Evolutionary conservation across 2,329 filamentous ascomycete genomes (phyloP).

Genomic region (Aspergillus sp.): DNA sequence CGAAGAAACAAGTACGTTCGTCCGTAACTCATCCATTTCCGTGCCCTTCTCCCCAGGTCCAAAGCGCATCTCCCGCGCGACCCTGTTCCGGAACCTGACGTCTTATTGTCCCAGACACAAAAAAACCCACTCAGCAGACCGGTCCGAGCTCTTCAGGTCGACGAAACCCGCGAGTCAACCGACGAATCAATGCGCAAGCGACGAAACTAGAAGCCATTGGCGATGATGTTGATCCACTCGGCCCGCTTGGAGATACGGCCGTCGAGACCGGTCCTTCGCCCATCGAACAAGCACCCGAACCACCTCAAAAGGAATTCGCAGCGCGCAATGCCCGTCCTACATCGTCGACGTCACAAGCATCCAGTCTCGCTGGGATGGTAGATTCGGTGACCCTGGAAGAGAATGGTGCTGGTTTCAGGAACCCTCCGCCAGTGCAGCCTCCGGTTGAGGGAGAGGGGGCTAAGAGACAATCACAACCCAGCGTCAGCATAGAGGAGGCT

Average conservation of each 20-base stretch:
- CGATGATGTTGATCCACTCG: conserved; percentile 55
- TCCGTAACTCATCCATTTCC: not conserved
- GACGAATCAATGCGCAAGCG: conserved; percentile 54
- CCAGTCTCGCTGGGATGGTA: conserved; percentile 47
- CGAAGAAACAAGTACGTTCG: conserved; percentile 25
- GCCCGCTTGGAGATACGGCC: conserved; percentile 49
- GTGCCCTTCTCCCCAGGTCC: conserved; percentile 1
- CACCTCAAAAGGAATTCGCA: conserved; percentile 52
- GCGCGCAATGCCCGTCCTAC: conserved; percentile 31
- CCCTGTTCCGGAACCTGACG: not conserved
- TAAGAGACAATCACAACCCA: conserved; percentile 58
- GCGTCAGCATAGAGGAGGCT: conserved; percentile 85
- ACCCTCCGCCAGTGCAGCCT: conserved; percentile 54
- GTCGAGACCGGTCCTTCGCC: conserved; percentile 28
- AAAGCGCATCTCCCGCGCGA: not conserved
- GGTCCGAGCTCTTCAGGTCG: conserved; percentile 38
- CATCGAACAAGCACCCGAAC: conserved; percentile 50
- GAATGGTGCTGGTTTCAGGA: conserved; percentile 57
- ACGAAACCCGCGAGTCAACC: conserved; percentile 47
- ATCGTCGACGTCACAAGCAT: conserved; percentile 39
- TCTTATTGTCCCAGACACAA: conserved; percentile 15
- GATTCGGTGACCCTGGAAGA: conserved; percentile 69
- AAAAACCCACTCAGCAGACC: conserved; percentile 27
- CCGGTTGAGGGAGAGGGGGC: conserved; percentile 38
- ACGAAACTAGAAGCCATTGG: conserved; percentile 59